These are phyloP conservation scores for Kalmusia sp. DNA, from an alignment of 2,329 filamentous ascomycete species.

Conservation along the genomic window DNA sequence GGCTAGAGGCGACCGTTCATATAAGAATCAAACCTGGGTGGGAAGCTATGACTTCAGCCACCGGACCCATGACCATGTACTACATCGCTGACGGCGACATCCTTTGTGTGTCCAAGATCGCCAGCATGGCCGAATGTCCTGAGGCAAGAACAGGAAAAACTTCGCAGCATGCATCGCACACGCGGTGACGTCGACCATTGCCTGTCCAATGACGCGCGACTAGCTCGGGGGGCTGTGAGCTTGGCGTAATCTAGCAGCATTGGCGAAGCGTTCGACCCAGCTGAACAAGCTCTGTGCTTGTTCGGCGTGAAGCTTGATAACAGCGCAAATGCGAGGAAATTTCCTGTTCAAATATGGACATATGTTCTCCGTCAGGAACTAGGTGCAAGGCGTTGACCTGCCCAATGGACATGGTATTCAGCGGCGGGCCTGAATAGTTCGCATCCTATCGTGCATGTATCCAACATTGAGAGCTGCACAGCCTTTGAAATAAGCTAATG, in stretches of 20 bases:
- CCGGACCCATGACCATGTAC: not conserved
- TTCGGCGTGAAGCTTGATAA: not conserved
- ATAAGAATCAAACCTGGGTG: not conserved
- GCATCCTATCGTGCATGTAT: too few species aligned
- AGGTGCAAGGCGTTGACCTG: too few species aligned
- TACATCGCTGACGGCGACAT: not conserved
- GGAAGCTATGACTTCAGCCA: conserved; percentile 2
- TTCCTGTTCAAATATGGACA: not conserved
- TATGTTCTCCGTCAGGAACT: not conserved
- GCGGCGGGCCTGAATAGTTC: too few species aligned
- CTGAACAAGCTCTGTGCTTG: conserved; percentile 12
- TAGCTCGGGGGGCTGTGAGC: conserved; percentile 19
- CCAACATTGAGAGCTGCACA: too few species aligned
- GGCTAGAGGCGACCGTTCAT: too few species aligned
- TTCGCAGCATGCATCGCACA: not conserved
- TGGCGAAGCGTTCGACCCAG: conserved; percentile 9
- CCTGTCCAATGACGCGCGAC: conserved; percentile 7
- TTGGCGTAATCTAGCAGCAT: conserved; percentile 22
- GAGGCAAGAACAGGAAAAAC: not conserved
- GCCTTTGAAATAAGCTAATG: too few species aligned
- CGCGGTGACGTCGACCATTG: conserved; percentile 2
- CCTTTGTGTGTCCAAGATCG: not conserved
- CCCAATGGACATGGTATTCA: too few species aligned
- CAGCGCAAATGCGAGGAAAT: not conserved
- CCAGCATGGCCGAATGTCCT: not conserved